A percentile compares a stretch with the other conserved stretches of the same genome.
These are phyloP conservation scores for Nothopassalora personata DNA, from an alignment of 2,329 filamentous ascomycete genomes.

Conservation along the genomic window DNA sequence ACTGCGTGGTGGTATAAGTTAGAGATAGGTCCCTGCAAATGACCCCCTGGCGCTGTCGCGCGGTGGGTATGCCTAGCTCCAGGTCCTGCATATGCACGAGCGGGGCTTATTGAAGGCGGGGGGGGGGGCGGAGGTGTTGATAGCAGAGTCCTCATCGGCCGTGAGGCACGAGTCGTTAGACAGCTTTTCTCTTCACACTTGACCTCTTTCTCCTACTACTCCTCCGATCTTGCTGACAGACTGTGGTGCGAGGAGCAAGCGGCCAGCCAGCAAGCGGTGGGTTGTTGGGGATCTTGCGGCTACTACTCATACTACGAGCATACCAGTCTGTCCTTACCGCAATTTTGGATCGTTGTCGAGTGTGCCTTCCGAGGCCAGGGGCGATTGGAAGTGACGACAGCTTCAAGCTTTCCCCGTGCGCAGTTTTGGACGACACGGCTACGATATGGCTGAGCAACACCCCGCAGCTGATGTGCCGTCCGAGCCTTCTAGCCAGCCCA, in stretches of 20 bases:
- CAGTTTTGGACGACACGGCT: background rate
- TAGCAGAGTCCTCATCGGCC: background rate
- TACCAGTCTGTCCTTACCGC: slow-evolving; percentile 3
- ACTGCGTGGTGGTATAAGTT: background rate
- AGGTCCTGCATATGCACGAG: background rate
- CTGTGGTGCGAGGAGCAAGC: background rate
- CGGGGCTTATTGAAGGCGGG: background rate
- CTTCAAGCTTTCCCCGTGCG: background rate
- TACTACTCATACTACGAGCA: background rate
- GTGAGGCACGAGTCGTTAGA: background rate
- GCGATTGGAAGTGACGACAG: background rate
- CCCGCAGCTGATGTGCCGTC: background rate
- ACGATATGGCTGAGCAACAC: background rate
- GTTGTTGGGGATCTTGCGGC: background rate
- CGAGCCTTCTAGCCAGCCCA: background rate
- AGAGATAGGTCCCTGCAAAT: background rate
- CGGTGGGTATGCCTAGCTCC: background rate
- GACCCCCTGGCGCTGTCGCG: background rate
- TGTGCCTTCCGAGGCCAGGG: background rate
- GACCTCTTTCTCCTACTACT: background rate
- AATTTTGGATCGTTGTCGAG: background rate
- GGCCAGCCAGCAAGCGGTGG: background rate
- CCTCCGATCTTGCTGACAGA: background rate
- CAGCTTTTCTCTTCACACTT: background rate
- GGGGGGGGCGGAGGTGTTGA: background rate